Conservation (phyloP, 345 rosid genomes). For the thale cress (Arabidopsis thaliana) region DNA sequence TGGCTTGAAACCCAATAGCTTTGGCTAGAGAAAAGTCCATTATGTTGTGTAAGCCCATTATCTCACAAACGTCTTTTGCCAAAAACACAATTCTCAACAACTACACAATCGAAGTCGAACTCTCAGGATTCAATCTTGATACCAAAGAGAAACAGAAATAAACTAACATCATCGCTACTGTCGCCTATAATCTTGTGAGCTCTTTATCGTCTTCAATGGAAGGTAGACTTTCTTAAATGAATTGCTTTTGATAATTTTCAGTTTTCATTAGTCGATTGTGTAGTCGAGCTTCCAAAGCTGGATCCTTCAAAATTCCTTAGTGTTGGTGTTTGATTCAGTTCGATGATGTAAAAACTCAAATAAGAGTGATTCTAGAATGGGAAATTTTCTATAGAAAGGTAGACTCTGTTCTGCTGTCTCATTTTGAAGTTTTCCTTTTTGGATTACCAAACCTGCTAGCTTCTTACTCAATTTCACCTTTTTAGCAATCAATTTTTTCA, state of each 20-base stretch:
- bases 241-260: not conserved
- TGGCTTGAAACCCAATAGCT: too few relatives aligned
- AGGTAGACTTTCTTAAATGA: not conserved
- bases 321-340: conserved; percentile 15
- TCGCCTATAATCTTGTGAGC: conserved; percentile 28
- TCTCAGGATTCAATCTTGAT: not conserved
- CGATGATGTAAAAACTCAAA: conserved; percentile 7
- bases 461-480: too few relatives aligned
- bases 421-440: too few relatives aligned
- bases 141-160: not conserved
- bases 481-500: too few relatives aligned
- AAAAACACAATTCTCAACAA: not conserved
- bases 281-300: not conserved
- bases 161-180: not conserved
- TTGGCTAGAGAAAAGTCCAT: conserved; percentile 20
- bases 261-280: not conserved
- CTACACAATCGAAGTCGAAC: not conserved
- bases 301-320: conserved; percentile 9
- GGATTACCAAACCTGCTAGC: too few relatives aligned
- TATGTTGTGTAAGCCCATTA: conserved; percentile 8
- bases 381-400: not conserved
- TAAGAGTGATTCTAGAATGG: not conserved
- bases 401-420: too few relatives aligned
- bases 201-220: conserved; percentile 39
- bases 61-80: not conserved